These are phyloP conservation scores for Cynanchum wilfordii DNA, from an alignment of 257 asterid species.

Conservation along the genomic window DNA sequence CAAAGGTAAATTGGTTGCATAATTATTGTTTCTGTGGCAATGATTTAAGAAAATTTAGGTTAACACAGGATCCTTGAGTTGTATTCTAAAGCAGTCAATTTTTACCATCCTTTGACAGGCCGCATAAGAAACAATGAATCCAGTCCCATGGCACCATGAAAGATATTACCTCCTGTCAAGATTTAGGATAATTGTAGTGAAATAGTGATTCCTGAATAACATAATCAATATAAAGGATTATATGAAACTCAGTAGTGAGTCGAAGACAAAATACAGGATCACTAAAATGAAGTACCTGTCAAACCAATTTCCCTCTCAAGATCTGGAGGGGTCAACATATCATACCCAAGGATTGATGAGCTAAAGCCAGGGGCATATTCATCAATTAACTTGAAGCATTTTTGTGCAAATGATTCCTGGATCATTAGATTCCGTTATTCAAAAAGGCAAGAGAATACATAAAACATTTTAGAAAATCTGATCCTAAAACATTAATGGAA, in stretches of 20 bases:
- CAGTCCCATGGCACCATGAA: conserved; percentile 94
- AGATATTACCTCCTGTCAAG: conserved; percentile 84
- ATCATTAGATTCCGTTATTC: conserved; percentile 10
- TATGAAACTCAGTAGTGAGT: background rate
- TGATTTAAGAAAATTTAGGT: background rate
- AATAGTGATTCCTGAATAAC: background rate
- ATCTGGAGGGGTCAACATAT: conserved; percentile 97
- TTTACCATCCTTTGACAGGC: conserved; percentile 94
- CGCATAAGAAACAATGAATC: conserved; percentile 89
- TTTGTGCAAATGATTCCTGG: conserved; percentile 70
- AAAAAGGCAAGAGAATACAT: conserved; percentile 7
- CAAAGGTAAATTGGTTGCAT: conserved; percentile 3
- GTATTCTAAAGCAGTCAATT: background rate
- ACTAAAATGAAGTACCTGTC: conserved; percentile 48
- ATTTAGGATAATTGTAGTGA: background rate
- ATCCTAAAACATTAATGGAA: background rate
- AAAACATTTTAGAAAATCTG: background rate
- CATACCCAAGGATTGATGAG: conserved; percentile 77
- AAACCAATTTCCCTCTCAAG: conserved; percentile 84
- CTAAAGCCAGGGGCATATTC: conserved; percentile 91
- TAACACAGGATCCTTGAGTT: background rate
- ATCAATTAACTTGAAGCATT: conserved; percentile 80
- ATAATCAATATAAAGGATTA: background rate
- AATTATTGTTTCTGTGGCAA: background rate
- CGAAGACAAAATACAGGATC: background rate